These are phyloP conservation scores for Chenopodium album DNA, from an alignment of 148 eudicot species.

Conservation along the genomic window DNA sequence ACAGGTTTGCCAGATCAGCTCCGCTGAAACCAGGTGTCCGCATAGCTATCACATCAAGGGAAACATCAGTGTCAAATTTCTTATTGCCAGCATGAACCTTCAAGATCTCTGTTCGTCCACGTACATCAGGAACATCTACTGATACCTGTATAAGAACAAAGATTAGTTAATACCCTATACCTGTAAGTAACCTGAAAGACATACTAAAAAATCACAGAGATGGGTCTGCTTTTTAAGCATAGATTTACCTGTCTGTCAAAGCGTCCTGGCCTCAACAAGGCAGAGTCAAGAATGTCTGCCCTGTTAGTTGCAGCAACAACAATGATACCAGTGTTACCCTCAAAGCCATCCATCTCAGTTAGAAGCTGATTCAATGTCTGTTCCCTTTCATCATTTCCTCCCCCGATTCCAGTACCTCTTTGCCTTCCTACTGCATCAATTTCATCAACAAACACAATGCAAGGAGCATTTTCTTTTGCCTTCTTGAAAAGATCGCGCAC, in stretches of 20 bases:
- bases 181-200: neutral
- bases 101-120: conserved; percentile 93
- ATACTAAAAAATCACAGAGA: neutral
- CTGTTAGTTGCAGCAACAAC: conserved; percentile 97
- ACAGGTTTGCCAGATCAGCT: conserved; percentile 94
- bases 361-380: conserved; percentile 95
- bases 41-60: conserved; percentile 96
- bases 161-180: neutral
- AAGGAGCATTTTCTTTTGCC: conserved; percentile 98
- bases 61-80: conserved; percentile 82
- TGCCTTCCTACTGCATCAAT: conserved; percentile 99
- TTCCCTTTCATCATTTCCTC: conserved; percentile 98
- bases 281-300: conserved; percentile 98
- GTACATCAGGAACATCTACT: conserved; percentile 94
- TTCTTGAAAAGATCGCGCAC: conserved; percentile 98
- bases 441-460: conserved; percentile 99
- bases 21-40: conserved; percentile 99
- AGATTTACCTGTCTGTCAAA: conserved; percentile 88
- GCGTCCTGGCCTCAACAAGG: conserved; percentile 91
- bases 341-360: conserved; percentile 99
- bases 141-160: conserved; percentile 50
- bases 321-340: conserved; percentile 94
- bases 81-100: conserved; percentile 94
- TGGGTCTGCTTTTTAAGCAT: neutral
- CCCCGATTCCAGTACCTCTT: conserved; percentile 98